Conservation (phyloP, 257 asterid species). For the Solanum etuberosum region DNA sequence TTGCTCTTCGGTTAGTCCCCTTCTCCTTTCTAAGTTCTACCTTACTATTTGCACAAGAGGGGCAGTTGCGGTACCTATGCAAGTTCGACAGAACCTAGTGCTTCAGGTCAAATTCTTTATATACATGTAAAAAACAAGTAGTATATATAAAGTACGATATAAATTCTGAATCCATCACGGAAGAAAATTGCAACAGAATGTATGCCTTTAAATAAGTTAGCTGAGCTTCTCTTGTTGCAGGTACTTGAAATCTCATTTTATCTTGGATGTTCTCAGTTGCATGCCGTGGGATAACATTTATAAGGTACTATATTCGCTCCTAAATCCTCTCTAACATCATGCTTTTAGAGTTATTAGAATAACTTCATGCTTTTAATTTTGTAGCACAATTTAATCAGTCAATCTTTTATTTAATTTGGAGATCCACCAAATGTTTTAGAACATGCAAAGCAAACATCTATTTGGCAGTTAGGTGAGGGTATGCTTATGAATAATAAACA, state of each 20-base stretch:
- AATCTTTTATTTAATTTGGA: background rate
- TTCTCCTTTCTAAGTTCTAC: background rate
- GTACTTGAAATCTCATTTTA: constrained; percentile 27
- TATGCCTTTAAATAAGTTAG: background rate
- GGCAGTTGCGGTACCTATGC: background rate
- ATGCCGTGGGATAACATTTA: constrained; percentile 39
- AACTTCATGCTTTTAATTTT: background rate
- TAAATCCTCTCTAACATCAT: background rate
- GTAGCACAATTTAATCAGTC: background rate
- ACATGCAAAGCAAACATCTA: background rate
- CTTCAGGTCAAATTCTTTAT: background rate
- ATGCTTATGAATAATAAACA: background rate
- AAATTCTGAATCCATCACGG: background rate
- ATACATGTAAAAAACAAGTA: background rate
- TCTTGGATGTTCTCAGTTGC: constrained; percentile 31
- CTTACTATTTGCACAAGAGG: background rate
- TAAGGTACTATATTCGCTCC: constrained; percentile 15
- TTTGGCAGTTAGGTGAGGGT: background rate
- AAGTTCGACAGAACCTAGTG: background rate
- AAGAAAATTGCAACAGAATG: background rate
- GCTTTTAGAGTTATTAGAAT: background rate
- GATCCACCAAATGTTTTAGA: background rate
- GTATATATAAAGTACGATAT: background rate
- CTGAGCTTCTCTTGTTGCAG: constrained; percentile 5
- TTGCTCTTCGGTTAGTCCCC: constrained; percentile 28